Conservation (phyloP, 192 early-diverging fungal species). For the Funneliformis geosporum region DNA sequence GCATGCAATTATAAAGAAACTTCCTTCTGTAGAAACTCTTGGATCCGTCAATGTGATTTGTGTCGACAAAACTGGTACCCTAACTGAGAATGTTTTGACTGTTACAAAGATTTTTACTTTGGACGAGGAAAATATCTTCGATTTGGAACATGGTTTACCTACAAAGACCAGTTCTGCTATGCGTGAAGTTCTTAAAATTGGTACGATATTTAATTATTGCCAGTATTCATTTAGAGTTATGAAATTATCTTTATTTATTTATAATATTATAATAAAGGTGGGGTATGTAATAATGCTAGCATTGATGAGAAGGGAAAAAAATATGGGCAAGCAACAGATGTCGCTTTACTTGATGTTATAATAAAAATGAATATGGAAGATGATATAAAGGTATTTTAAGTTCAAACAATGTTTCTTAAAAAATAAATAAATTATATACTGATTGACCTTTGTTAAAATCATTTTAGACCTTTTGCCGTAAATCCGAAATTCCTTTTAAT, state of each 20-base stretch:
- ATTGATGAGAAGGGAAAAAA: slow-evolving; percentile 71
- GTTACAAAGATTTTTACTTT: slow-evolving; percentile 80
- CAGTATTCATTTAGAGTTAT: not conserved
- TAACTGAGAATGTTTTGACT: slow-evolving; percentile 96
- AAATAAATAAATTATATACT: not conserved
- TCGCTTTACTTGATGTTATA: slow-evolving; percentile 81
- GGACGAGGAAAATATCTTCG: slow-evolving; percentile 48
- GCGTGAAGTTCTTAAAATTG: slow-evolving; percentile 52
- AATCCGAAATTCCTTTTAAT: slow-evolving; percentile 87
- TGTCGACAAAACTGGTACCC: slow-evolving; percentile 95
- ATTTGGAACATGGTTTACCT: slow-evolving; percentile 51
- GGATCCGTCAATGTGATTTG: slow-evolving; percentile 95
- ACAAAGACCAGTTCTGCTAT: slow-evolving; percentile 40
- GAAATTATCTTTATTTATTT: slow-evolving; percentile 39
- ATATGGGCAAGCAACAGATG: slow-evolving; percentile 93
- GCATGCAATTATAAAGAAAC: slow-evolving; percentile 92
- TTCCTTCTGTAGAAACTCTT: slow-evolving; percentile 92
- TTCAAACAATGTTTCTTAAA: not conserved
- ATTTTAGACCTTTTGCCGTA: slow-evolving; percentile 50
- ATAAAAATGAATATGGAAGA: slow-evolving; percentile 63
- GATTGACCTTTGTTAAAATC: not conserved
- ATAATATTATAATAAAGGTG: slow-evolving; percentile 62
- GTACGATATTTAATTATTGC: slow-evolving; percentile 39
- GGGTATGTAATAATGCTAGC: slow-evolving; percentile 89
- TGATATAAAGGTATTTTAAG: slow-evolving; percentile 64